These are phyloP conservation scores for Linnemannia schmuckeri DNA, from an alignment of 192 early-diverging fungal species.

Conservation along the genomic window DNA sequence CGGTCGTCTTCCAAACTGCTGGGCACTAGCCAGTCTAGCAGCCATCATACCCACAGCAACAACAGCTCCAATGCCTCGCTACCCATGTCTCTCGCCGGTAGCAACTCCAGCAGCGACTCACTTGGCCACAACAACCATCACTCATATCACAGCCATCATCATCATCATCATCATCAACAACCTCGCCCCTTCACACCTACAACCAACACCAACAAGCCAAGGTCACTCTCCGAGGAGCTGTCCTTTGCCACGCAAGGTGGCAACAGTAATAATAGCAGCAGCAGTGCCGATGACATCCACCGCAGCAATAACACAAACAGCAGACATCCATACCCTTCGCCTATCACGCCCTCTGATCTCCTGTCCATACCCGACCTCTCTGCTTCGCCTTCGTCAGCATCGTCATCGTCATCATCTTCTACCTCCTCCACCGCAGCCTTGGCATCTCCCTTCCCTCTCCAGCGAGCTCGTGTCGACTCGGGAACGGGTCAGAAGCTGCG, in stretches of 20 bases:
- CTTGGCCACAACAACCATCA: constrained; percentile 10
- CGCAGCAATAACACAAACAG: not conserved
- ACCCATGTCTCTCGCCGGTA: constrained; percentile 18
- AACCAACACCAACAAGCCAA: constrained; percentile 11
- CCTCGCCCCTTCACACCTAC: not conserved
- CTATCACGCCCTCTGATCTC: constrained; percentile 51
- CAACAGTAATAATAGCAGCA: not conserved
- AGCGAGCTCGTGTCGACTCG: constrained; percentile 4
- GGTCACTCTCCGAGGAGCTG: constrained; percentile 36
- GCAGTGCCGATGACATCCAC: constrained; percentile 7
- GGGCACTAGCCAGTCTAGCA: constrained; percentile 6
- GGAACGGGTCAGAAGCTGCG: constrained; percentile 10
- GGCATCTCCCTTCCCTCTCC: constrained; percentile 7
- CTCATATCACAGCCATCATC: not conserved
- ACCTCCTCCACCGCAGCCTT: not conserved
- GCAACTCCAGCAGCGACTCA: constrained; percentile 37
- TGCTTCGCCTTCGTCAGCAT: constrained; percentile 9
- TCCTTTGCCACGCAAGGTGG: constrained; percentile 16
- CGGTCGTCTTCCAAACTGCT: constrained; percentile 34
- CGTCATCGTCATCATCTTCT: constrained; percentile 15
- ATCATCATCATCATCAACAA: not conserved
- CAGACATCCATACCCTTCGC: constrained; percentile 33
- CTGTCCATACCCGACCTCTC: constrained; percentile 28
- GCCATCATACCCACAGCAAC: constrained; percentile 3
- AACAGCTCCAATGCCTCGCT: constrained; percentile 13